Evolutionary conservation across 2,329 filamentous ascomycete species (phyloP).

Genomic region (Chaetomium globosum): DNA sequence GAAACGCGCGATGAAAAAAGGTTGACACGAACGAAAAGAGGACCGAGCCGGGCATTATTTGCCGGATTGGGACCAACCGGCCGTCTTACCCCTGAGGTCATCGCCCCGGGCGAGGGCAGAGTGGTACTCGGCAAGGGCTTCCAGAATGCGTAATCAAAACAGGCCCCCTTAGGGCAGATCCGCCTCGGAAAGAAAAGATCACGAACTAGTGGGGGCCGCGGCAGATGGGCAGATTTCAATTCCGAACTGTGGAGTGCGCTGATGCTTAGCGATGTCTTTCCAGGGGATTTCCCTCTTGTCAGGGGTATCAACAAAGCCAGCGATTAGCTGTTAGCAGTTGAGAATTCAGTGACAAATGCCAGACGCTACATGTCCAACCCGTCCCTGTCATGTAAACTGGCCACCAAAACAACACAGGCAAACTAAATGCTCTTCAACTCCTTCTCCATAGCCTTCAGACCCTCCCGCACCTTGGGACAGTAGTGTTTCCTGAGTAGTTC

Average conservation of each 20-base stretch:
- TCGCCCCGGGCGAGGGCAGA: conserved; percentile 1
- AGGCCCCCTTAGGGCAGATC: neutral
- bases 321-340: neutral
- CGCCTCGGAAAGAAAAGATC: neutral
- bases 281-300: neutral
- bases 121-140: conserved; percentile 16
- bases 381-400: neutral
- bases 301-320: conserved; percentile 11
- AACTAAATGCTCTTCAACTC: conserved; percentile 46
- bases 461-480: conserved; percentile 81
- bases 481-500: conserved; percentile 85
- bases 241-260: neutral
- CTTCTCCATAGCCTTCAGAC: conserved; percentile 70
- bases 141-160: conserved; percentile 10
- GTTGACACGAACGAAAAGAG: conserved; percentile 8
- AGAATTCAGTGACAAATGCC: neutral
- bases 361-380: neutral
- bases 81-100: conserved; percentile 6
- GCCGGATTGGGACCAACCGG: conserved; percentile 7
- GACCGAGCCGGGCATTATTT: neutral
- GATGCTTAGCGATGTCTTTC: neutral
- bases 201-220: neutral
- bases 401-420: neutral
- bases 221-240: neutral
- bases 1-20: conserved; percentile 2